Evolutionary conservation across 441 rosid genomes (phyloP), one percentile per base, ranked within the genome.

Genomic region (Arabidopsis hybrid): DNA sequence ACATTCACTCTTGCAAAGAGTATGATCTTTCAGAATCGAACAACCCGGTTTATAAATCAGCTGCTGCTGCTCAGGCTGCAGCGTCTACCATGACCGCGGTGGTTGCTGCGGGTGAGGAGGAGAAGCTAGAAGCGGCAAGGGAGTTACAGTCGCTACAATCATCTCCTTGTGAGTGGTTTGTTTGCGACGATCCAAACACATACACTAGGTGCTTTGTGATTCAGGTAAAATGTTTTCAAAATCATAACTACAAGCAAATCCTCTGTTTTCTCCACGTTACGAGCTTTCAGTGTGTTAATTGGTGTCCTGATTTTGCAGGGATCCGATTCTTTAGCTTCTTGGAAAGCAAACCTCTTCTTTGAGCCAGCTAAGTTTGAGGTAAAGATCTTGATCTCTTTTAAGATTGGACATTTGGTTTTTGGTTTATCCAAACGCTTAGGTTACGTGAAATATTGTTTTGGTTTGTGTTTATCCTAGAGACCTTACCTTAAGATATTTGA

Each of bases 301-400:
- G 0, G 42, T 64, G 60, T 17, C 7, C 16, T 16, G 0, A 8
- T 65, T 38, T 14, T 75, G 62, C 79, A 91, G 97, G 99, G 97
- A 42, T 92, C 99, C 2, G 99, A 94, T 65, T 94, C 97, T 21
- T 71, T 87, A 58, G 91, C 93, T 13, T 91, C 99, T 16, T 90
- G 97, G 99, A 90, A 87, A 73, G 97, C 94, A 52, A 94, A 94
- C 69, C 91, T 92, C 75, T 85, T 94, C 71, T 92, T 94, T 16
- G 94, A 94, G 72, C 98, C 97, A 7, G 73, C 89, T 53, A 84
- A 83, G 65, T 94, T 94, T 69, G 99, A 91, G 92, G 98, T 86
- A 73, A 72, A 71, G 42, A 63, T 64, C 11, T 1, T 61, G 29
- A 47, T 21, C 58, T 64, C 18, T 43, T 17, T 2, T 17, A 12